Evolutionary conservation across 192 early-diverging fungal species (phyloP).

Genomic region (Coemansia reversa): DNA sequence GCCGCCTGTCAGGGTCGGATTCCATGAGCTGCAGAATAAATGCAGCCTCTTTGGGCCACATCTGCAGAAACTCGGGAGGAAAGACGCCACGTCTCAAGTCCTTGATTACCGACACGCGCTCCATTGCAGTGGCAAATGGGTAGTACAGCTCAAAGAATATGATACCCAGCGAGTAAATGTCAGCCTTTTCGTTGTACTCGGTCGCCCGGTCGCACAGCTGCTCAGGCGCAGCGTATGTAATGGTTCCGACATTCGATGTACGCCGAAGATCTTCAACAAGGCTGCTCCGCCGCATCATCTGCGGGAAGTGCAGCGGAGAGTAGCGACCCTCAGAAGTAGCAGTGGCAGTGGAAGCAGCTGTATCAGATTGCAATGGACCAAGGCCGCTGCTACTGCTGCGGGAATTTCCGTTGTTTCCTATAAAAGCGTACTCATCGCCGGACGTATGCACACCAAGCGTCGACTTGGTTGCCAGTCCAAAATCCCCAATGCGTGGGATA

Average conservation of each 20-base stretch:
- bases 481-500: slow-evolving; percentile 81
- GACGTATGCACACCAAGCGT: slow-evolving; percentile 34
- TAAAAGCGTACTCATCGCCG: slow-evolving; percentile 39
- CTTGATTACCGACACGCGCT: slow-evolving; percentile 71
- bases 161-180: slow-evolving; percentile 95
- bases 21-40: slow-evolving; percentile 84
- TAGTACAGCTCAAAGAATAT: slow-evolving; percentile 94
- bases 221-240: slow-evolving; percentile 84
- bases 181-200: slow-evolving; percentile 73
- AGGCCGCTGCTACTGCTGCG: slow-evolving; percentile 60
- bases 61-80: slow-evolving; percentile 62
- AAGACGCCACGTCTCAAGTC: slow-evolving; percentile 75
- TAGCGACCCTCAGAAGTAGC: neutral
- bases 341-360: neutral
- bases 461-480: slow-evolving; percentile 81
- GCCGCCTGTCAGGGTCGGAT: slow-evolving; percentile 67
- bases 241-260: slow-evolving; percentile 88
- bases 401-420: slow-evolving; percentile 13
- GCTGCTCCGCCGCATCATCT: neutral
- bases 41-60: slow-evolving; percentile 63
- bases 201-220: slow-evolving; percentile 26
- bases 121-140: slow-evolving; percentile 88
- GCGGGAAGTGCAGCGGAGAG: too few species aligned
- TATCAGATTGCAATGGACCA: slow-evolving; percentile 55
- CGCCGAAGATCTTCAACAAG: slow-evolving; percentile 59